Evolutionary conservation across 2,329 filamentous ascomycete genomes (phyloP), one percentile per base, ranked within the genome.

Genomic region (Epichloe elymi): DNA sequence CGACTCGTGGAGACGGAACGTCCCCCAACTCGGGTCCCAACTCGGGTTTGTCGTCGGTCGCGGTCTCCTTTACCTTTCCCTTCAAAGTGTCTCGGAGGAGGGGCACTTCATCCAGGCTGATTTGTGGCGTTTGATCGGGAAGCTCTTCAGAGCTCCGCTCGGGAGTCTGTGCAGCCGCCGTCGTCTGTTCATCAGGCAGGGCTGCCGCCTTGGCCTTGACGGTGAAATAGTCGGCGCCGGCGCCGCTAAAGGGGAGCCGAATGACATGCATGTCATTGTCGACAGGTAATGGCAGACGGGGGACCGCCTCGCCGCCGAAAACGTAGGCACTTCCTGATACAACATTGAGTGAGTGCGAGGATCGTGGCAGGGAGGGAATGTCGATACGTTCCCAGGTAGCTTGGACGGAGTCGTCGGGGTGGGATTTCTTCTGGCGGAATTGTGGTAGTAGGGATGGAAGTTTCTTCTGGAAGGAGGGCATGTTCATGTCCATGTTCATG

Each of bases 181-280:
- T 14, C 46, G 30, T 14, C 46, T 52, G 26, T 37, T 40, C 51
- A 54, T 30, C 30, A 30, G 51, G 44, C 50, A 48, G 38, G 20
- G 64, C 62, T n/a, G 70, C 66, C 6, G 72, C 61, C 38, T 67
- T 69, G 33, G 79, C 72, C 57, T 74, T 73, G 60, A 83, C 71
- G 52, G 67, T 66, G 60, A 75, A 76, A 66, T 81, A 83, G 60
- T 85, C 80, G 55, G 79, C 75, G 1, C 71, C 69, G 23, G 77
- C 75, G 53, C 70, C 72, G 63, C 74, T 78, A 57, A 74, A 76
- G 5, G 79, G 77, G 20, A 88, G 67, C 0, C 74, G 73, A 45
- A 91, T 61, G 49, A 80, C 69, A 62, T 89, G 83, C 64, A 93
- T 75, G 57, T 81, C 74, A 61, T 88, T 87, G 67, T 89, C 85